phyloP scores from a whole-genome alignment of 208 protist genomes.

The Polymyxa betae region DNA sequence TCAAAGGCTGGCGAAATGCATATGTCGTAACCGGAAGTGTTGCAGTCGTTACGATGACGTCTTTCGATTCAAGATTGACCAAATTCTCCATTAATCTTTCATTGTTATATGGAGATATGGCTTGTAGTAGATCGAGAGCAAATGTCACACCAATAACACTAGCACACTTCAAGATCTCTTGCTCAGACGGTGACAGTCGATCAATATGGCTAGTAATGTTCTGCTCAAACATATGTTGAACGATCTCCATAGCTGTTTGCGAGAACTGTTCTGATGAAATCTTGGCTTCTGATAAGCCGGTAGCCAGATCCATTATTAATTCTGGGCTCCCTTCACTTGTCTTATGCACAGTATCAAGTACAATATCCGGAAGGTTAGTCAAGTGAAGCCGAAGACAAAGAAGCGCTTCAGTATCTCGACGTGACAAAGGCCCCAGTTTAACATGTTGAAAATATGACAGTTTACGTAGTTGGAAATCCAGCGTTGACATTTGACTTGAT shows the following conservation, averaged over 20 bases:
- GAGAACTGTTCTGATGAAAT: background rate
- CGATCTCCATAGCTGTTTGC: background rate
- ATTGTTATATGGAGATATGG: constrained; percentile 12
- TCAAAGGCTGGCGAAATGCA: constrained; percentile 38
- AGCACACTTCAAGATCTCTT: constrained; percentile 44
- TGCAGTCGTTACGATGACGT: constrained; percentile 20
- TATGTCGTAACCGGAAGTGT: background rate
- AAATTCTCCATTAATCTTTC: constrained; percentile 46
- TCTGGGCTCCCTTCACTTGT: constrained; percentile 13
- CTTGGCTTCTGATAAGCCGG: background rate
- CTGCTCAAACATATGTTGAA: constrained; percentile 49
- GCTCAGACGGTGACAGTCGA: background rate
- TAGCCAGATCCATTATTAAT: constrained; percentile 1
- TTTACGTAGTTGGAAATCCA: background rate
- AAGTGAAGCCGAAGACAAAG: constrained; percentile 19
- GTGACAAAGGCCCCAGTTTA: constrained; percentile 35
- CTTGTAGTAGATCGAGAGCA: constrained; percentile 2
- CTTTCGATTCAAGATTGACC: constrained; percentile 5
- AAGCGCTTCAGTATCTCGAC: constrained; percentile 30
- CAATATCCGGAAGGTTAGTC: background rate
- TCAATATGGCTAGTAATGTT: constrained; percentile 27
- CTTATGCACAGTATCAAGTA: constrained; percentile 38
- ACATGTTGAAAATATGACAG: background rate
- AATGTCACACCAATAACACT: constrained; percentile 8
- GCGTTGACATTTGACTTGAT: background rate